A percentile compares a stretch with the other conserved stretches of the same genome.
Conservation (phyloP, 148 eudicot genomes). For the Chenopodium berlandieri region DNA sequence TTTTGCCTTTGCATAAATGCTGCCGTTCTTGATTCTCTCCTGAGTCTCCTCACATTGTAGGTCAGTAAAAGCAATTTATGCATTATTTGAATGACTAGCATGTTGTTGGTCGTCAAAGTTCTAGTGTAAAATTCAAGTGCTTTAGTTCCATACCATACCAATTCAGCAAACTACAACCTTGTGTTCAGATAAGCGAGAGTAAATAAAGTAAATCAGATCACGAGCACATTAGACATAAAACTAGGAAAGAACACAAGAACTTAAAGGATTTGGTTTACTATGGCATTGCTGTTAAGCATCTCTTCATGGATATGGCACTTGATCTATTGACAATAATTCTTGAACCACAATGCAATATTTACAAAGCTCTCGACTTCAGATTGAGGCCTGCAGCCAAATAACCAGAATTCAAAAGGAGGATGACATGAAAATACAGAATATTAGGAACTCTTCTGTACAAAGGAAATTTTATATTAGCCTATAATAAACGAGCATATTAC, state of each 20-base stretch:
- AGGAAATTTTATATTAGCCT: background rate
- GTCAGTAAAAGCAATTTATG: no score
- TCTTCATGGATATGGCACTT: background rate
- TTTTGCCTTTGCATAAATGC: no score
- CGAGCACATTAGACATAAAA: background rate
- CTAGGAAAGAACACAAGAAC: background rate
- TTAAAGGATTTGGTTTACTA: background rate
- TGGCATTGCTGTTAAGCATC: background rate
- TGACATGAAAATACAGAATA: background rate
- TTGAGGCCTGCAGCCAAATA: slow-evolving; percentile 65
- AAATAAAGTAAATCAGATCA: background rate
- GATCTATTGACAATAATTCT: slow-evolving; percentile 58
- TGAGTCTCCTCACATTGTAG: no score
- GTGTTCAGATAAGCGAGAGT: no score
- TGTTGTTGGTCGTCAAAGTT: no score
- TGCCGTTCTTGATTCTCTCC: no score
- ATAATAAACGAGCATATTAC: background rate
- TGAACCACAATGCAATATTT: slow-evolving; percentile 91
- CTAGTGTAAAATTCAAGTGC: no score
- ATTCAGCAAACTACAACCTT: no score
- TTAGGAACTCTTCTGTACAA: background rate
- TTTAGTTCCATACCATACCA: no score
- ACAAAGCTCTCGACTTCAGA: slow-evolving; percentile 87
- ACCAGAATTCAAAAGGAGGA: background rate
- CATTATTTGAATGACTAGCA: no score